A percentile compares a stretch with the other conserved stretches of the same genome.
These are phyloP conservation scores for Sclerotinia glacialis DNA, from an alignment of 2,329 filamentous ascomycete species.

Conservation along the genomic window DNA sequence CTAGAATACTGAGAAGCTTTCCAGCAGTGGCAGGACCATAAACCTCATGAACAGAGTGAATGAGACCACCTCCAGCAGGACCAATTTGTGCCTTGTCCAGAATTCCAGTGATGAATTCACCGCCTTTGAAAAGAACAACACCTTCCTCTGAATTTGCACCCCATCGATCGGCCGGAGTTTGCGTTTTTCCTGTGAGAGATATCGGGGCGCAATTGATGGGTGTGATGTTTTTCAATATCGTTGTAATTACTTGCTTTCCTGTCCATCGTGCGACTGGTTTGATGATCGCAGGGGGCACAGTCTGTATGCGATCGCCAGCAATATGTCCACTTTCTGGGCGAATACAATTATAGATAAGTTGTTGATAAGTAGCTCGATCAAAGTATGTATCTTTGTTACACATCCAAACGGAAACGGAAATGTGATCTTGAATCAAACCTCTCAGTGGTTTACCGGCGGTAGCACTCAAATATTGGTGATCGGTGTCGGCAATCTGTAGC, in stretches of 20 bases:
- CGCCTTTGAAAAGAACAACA: constrained; percentile 76
- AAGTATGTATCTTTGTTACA: constrained; percentile 93
- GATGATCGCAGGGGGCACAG: constrained; percentile 75
- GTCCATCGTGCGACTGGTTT: constrained; percentile 86
- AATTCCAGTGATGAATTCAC: constrained; percentile 85
- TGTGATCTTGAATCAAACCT: constrained; percentile 97
- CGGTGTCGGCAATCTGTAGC: constrained; percentile 88
- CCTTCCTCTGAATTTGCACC: constrained; percentile 73
- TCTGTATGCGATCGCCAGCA: constrained; percentile 74
- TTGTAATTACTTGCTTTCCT: constrained; percentile 92
- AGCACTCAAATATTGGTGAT: constrained; percentile 93
- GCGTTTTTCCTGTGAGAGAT: constrained; percentile 74
- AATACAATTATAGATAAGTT: constrained; percentile 87
- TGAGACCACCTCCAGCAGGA: constrained; percentile 77
- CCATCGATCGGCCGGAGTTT: constrained; percentile 79
- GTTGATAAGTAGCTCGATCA: constrained; percentile 81
- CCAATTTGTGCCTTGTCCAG: constrained; percentile 95
- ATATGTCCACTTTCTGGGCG: constrained; percentile 90
- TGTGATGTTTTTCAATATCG: constrained; percentile 86
- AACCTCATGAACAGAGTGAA: constrained; percentile 89
- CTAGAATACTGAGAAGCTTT: constrained; percentile 82
- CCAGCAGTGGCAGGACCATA: constrained; percentile 87
- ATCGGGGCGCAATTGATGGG: constrained; percentile 73
- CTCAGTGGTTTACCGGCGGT: constrained; percentile 90
- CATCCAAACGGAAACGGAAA: constrained; percentile 88